These are phyloP conservation scores for Talaromyces sp. DNA, from an alignment of 2,329 filamentous ascomycete genomes.

Conservation along the genomic window DNA sequence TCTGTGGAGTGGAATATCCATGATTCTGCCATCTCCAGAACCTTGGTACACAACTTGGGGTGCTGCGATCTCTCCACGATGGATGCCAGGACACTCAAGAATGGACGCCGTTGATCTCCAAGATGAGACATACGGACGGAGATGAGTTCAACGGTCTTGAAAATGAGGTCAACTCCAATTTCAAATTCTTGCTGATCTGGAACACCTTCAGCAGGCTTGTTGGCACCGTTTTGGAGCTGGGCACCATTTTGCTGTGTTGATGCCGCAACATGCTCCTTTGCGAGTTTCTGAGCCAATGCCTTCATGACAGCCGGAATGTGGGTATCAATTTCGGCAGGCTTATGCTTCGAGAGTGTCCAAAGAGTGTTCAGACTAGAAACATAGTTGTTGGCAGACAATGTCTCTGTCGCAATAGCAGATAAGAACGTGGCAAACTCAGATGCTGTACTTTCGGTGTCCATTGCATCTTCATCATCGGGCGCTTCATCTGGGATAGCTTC, in stretches of 20 bases:
- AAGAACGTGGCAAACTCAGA: slow-evolving; percentile 87
- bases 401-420: slow-evolving; percentile 83
- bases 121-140: slow-evolving; percentile 90
- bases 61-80: slow-evolving; percentile 94
- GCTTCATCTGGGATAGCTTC: slow-evolving; percentile 82
- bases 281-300: slow-evolving; percentile 85
- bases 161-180: slow-evolving; percentile 85
- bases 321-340: slow-evolving; percentile 83
- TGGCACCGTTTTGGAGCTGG: slow-evolving; percentile 38
- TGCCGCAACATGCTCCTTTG: slow-evolving; percentile 84
- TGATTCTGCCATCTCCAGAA: slow-evolving; percentile 86
- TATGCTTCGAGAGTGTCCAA: slow-evolving; percentile 85
- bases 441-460: slow-evolving; percentile 73
- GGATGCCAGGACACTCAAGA: slow-evolving; percentile 91
- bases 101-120: slow-evolving; percentile 86
- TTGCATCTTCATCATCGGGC: slow-evolving; percentile 80
- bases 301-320: slow-evolving; percentile 91
- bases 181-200: slow-evolving; percentile 77
- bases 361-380: slow-evolving; percentile 89
- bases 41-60: slow-evolving; percentile 83
- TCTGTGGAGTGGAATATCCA: slow-evolving; percentile 98
- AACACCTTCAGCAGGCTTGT: slow-evolving; percentile 43
- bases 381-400: slow-evolving; percentile 77
- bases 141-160: slow-evolving; percentile 93
- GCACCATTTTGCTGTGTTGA: slow-evolving; percentile 58